A percentile compares a stretch with the other conserved stretches of the same genome.
Conservation (phyloP, 371 early-diverging fungal species). For the Capillidium heterosporum region DNA sequence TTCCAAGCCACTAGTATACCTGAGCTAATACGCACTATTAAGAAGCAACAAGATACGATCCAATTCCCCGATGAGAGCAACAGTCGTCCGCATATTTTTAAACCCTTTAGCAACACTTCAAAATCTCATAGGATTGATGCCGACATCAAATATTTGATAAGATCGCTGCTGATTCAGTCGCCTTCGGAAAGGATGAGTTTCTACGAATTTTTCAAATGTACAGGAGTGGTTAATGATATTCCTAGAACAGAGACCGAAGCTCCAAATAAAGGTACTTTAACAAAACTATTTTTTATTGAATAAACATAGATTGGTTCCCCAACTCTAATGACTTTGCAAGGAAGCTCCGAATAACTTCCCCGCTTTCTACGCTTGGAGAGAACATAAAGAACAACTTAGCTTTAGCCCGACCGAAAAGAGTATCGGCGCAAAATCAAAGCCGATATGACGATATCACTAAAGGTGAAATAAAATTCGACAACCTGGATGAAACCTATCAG, state of each 20-base stretch:
- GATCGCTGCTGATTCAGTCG: slow-evolving; percentile 58
- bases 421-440: neutral
- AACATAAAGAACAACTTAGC: neutral
- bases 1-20: slow-evolving; percentile 85
- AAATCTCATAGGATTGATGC: neutral
- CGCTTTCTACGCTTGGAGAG: neutral
- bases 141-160: slow-evolving; percentile 70
- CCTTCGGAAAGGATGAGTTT: slow-evolving; percentile 76
- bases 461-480: neutral
- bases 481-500: neutral
- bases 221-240: slow-evolving; percentile 24
- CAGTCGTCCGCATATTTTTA: too few relatives aligned
- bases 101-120: too few relatives aligned
- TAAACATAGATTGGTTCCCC: neutral
- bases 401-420: neutral
- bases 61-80: slow-evolving; percentile 47
- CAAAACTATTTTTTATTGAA: neutral
- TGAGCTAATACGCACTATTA: slow-evolving; percentile 72
- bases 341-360: neutral
- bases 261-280: neutral
- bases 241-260: slow-evolving; percentile 7
- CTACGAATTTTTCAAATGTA: slow-evolving; percentile 78
- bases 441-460: neutral
- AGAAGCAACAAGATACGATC: slow-evolving; percentile 57
- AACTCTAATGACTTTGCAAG: neutral